Evolutionary conservation across 257 asterid genomes (phyloP), one percentile per base, ranked within the genome.

Genomic region (Salvia splendens): DNA sequence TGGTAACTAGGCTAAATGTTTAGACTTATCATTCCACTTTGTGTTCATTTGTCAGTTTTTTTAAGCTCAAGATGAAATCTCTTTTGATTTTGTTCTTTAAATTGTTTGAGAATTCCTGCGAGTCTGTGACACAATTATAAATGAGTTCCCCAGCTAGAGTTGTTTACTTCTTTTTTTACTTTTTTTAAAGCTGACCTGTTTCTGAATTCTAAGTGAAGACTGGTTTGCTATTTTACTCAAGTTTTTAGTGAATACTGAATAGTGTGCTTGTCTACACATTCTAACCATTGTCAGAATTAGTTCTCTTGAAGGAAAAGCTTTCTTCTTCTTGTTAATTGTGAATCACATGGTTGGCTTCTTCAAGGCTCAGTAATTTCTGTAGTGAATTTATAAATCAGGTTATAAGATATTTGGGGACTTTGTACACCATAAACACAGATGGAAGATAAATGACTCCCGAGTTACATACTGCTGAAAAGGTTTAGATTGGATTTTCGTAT

Each of bases 271-370:
- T 72, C 38, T 67, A 20, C 14, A 52, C 16, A 52, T 33, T 64
- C 30, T 43, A 56, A 64, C 45, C 28, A 32, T 33, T 67, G 58
- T 41, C 10, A 14, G 66, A 64, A 54, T 28, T 43, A 42, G 61
- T 61, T 62, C 17, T 47, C 78, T 61, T 69, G 66, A 64, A 57
- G 81, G 57, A 74, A 51, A 68, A 52, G 41, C 64, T 47, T 43
- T 59, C 58, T 57, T 67, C 6, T 46, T 48, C 48, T 57, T 48
- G 53, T 57, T 43, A 11, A 40, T 46, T 55, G 64, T 12, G 60
- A 53, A 59, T 54, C 32, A n/a, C 38, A 15, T 55, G 20, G 61
- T 65, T 20, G 12, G 59, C 49, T 57, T 42, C 69, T 36, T 55
- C 52, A 53, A 53, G 61, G 52, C 53, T 68, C 62, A n/a, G 69